phyloP scores from a whole-genome alignment of 2,329 filamentous ascomycete species.

The Xylariaceae sp. region DNA sequence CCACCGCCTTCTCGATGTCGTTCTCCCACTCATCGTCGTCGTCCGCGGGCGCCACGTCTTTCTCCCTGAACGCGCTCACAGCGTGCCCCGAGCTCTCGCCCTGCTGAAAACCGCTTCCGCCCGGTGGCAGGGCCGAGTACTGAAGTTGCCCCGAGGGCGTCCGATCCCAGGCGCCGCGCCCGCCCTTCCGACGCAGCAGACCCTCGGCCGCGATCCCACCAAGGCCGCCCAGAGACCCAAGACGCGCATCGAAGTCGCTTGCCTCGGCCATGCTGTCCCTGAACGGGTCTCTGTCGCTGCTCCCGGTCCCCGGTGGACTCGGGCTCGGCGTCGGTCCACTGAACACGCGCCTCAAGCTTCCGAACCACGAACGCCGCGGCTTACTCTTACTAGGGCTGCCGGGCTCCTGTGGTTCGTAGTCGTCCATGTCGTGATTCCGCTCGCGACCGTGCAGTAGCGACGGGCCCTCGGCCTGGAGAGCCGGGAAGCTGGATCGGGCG shows the following conservation, averaged over 20 bases:
- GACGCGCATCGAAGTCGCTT: too few relatives aligned
- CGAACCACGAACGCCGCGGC: constrained; percentile 59
- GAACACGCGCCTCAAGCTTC: constrained; percentile 63
- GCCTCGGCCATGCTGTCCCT: constrained; percentile 26
- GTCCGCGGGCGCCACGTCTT: constrained; percentile 44
- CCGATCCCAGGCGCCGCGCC: constrained; percentile 50
- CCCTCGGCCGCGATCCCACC: constrained; percentile 39
- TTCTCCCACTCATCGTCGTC: constrained; percentile 65
- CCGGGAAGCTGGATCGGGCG: constrained; percentile 48
- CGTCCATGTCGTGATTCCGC: constrained; percentile 3
- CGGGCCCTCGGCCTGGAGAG: constrained; percentile 50
- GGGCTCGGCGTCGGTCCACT: constrained; percentile 36
- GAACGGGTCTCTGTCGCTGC: neutral
- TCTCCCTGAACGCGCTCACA: constrained; percentile 21
- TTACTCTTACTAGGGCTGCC: constrained; percentile 56
- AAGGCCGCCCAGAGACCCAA: constrained; percentile 29
- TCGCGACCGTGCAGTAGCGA: constrained; percentile 32
- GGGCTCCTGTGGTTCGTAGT: constrained; percentile 26
- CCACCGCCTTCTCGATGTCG: constrained; percentile 71
- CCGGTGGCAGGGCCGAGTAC: constrained; percentile 5
- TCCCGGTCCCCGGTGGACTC: constrained; percentile 18
- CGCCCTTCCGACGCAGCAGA: constrained; percentile 51
- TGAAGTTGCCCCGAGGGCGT: constrained; percentile 20
- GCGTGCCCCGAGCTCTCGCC: constrained; percentile 25
- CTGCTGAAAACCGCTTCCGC: constrained; percentile 16